Evolutionary conservation across 805 yeast species (phyloP).

Genomic region (Henningerozyma blattae): DNA sequence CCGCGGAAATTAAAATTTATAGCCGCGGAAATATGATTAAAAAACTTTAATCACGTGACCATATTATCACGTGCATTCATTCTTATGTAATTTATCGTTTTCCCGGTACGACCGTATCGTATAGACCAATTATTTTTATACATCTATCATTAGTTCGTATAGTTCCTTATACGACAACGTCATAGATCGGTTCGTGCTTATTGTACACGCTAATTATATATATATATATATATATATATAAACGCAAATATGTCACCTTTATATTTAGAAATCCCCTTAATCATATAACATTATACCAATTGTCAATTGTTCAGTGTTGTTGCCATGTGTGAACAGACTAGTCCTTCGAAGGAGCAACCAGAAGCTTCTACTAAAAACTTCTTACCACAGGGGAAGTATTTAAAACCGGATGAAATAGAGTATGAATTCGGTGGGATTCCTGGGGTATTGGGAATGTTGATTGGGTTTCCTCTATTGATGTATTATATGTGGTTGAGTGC

Average conservation of each 20-base stretch:
- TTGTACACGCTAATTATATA: background rate
- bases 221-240: too few species aligned
- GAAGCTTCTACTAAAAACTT: slow-evolving; percentile 5
- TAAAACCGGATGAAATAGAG: slow-evolving; percentile 43
- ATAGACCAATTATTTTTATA: too few species aligned
- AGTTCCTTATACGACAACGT: too few species aligned
- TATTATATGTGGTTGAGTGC: slow-evolving; percentile 94
- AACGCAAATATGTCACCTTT: background rate
- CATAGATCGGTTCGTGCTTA: too few species aligned
- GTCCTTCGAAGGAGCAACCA: background rate
- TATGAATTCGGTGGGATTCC: slow-evolving; percentile 90
- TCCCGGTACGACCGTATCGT: too few species aligned
- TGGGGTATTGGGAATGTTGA: slow-evolving; percentile 86
- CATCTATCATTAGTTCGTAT: too few species aligned
- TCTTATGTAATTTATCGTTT: too few species aligned
- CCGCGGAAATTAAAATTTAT: too few species aligned
- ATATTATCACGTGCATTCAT: too few species aligned
- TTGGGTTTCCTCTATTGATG: slow-evolving; percentile 88
- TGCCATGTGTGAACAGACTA: background rate
- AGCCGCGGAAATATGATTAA: too few species aligned
- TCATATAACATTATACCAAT: background rate
- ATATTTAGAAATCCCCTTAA: background rate
- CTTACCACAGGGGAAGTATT: slow-evolving; percentile 28
- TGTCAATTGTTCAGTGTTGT: background rate
- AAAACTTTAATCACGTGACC: too few species aligned